Evolutionary conservation across 75 land plant species (phyloP).

Genomic region (Adiantum capillusveneris): DNA sequence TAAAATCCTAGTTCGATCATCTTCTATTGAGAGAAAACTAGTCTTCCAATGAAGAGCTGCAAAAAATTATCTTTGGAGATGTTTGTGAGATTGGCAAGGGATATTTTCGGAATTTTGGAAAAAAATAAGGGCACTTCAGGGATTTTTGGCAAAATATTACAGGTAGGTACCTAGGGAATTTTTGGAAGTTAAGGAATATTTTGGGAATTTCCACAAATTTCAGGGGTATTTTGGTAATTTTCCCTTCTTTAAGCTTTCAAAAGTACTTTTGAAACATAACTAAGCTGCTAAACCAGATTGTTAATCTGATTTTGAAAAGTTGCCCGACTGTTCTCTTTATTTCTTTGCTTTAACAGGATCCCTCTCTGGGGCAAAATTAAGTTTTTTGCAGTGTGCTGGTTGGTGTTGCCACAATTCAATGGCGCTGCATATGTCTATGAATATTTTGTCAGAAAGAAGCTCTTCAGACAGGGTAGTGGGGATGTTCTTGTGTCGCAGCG

Average conservation of each 20-base stretch:
- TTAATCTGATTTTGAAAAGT: not conserved
- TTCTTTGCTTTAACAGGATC: slow-evolving; percentile 35
- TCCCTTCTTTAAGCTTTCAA: not conserved
- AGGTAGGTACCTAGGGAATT: too few species aligned
- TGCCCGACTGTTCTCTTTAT: not conserved
- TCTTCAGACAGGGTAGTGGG: slow-evolving; percentile 43
- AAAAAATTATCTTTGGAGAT: too few species aligned
- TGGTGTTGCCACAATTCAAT: slow-evolving; percentile 65
- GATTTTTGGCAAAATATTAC: too few species aligned
- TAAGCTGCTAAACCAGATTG: not conserved
- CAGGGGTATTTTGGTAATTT: too few species aligned
- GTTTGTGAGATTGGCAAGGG: too few species aligned
- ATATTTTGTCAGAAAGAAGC: slow-evolving; percentile 43
- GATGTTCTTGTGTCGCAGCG: slow-evolving; percentile 24
- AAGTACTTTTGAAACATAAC: not conserved
- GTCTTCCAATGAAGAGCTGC: too few species aligned
- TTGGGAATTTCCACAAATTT: too few species aligned
- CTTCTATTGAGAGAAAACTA: too few species aligned
- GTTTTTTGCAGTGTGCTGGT: slow-evolving; percentile 42
- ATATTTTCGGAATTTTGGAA: too few species aligned
- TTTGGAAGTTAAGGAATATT: too few species aligned
- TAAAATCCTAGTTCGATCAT: too few species aligned
- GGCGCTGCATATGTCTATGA: slow-evolving; percentile 67
- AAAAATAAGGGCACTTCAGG: too few species aligned
- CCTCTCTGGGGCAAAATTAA: slow-evolving; percentile 56